Evolutionary conservation across 2,329 filamentous ascomycete species (phyloP).

Genomic region (Lachnellula hyalina): DNA sequence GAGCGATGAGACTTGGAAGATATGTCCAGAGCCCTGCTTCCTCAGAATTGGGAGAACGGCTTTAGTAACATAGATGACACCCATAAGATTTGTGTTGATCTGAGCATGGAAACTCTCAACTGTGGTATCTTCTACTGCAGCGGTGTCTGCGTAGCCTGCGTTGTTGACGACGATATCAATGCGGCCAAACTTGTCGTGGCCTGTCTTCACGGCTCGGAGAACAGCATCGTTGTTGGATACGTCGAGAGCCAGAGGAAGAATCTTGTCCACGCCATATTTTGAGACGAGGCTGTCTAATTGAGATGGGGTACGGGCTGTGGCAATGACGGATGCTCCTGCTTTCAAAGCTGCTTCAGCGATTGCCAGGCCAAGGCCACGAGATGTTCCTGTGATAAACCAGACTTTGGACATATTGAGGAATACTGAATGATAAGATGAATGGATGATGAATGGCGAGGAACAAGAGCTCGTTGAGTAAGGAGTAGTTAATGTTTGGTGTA

Average conservation of each 20-base stretch:
- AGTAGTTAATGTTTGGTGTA: not conserved
- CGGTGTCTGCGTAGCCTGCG: conserved; percentile 50
- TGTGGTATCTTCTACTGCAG: conserved; percentile 45
- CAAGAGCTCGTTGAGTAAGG: not conserved
- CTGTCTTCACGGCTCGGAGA: conserved; percentile 31
- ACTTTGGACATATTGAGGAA: conserved; percentile 22
- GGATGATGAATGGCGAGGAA: not conserved
- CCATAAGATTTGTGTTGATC: conserved; percentile 55
- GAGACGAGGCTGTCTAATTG: conserved; percentile 32
- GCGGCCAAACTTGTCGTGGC: conserved; percentile 43
- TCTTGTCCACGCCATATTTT: conserved; percentile 37
- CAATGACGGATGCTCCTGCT: conserved; percentile 39
- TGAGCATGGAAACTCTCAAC: conserved; percentile 44
- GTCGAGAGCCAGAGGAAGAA: conserved; percentile 44
- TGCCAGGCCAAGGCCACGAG: conserved; percentile 41
- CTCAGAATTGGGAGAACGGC: conserved; percentile 34
- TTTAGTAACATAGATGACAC: conserved; percentile 47
- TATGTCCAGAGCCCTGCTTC: conserved; percentile 29
- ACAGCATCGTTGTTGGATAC: conserved; percentile 43
- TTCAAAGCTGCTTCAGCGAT: conserved; percentile 36
- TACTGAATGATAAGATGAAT: not conserved
- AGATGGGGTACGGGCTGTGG: conserved; percentile 38
- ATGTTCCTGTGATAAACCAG: conserved; percentile 45
- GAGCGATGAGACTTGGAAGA: conserved; percentile 37
- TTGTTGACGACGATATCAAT: conserved; percentile 36